A percentile compares a stretch with the other conserved stretches of the same genome.
phyloP scores from a whole-genome alignment of 768 basidiomycete species.

The Xerocomellus dryophilus region DNA sequence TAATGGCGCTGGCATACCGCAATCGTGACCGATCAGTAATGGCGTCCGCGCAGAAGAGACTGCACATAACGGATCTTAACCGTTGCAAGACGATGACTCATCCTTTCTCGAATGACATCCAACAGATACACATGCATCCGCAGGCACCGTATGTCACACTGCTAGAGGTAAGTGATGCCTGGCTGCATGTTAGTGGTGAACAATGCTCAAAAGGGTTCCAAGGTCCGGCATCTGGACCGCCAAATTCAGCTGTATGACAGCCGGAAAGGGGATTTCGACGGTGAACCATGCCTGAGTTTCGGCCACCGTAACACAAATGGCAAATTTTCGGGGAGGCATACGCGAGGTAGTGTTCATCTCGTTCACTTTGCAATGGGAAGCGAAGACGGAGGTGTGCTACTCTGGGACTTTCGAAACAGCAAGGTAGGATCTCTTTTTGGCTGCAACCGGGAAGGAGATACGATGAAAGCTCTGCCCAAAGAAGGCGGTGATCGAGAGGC shows the following conservation, averaged over 20 bases:
- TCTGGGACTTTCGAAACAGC: constrained; percentile 51
- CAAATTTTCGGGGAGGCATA: constrained; percentile 27
- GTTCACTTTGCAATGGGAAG: constrained; percentile 46
- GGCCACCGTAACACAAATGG: constrained; percentile 35
- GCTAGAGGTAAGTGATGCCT: constrained; percentile 44
- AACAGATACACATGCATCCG: constrained; percentile 47
- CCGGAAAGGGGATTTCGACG: constrained; percentile 38
- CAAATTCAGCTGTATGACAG: constrained; percentile 51
- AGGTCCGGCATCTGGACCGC: constrained; percentile 49
- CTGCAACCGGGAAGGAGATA: constrained; percentile 9
- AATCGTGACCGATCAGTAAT: constrained; percentile 34
- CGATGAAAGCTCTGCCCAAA: constrained; percentile 28
- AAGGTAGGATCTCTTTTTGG: constrained; percentile 35
- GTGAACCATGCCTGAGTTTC: constrained; percentile 43
- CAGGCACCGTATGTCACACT: constrained; percentile 42
- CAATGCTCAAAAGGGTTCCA: constrained; percentile 12
- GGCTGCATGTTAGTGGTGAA: constrained; percentile 8
- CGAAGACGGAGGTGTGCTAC: constrained; percentile 40
- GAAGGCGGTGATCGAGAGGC: constrained; percentile 35
- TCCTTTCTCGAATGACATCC: constrained; percentile 38
- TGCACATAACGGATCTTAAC: constrained; percentile 40
- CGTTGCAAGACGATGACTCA: constrained; percentile 30
- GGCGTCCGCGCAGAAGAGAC: constrained; percentile 33
- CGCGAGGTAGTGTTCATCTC: constrained; percentile 40
- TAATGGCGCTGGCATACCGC: constrained; percentile 41